Base-by-base conservation (phyloP, 148 eudicot species). In the Vaccinium myrtillus region DNA sequence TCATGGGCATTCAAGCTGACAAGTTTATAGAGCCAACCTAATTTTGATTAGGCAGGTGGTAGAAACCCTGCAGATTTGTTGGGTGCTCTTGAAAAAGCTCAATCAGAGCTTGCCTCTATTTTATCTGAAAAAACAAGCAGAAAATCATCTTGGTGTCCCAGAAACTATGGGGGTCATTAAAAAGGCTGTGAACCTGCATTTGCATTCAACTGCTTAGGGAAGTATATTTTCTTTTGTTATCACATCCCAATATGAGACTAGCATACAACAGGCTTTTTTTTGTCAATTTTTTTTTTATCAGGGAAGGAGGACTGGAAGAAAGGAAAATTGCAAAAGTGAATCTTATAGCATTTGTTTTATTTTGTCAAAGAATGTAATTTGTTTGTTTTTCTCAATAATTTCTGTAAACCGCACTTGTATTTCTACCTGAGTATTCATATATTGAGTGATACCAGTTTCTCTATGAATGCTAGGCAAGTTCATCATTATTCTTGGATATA, bases 51-150 rank as follows among this genome's bases (percentile, higher is more conserved):
- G 46, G 46, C 46, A 4, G 46, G 46, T 6, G 46, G 46, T 43
- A 43, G 46, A 43, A 43, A 43, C 46, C 46, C 46, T 43, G 6
- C 46, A 43, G 46, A 4, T 43, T 43, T 43, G 46, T 43, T 96
- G 99, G 83, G 81, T 78, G 98, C 98, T 13, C 97, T 96, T 75
- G 96, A 91, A 71, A 92, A 92, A 84, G 97, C 96, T 25, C 91
- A 90, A n/a, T 91, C 91, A 6, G 95, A 92, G 27, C 92, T 95
- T 55, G 83, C 90, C 84, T 86, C 91, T 1, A 39, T 89, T 81
- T 87, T 97, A 51, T 82, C 93, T 21, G 89, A 88, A 75, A 92
- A 94, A 70, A 69, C 89, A 54, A 86, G 87, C 85, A 93, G 91
- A 89, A 55, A 82, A 86, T 23, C 32, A 11, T 3, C 3, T 46